These are phyloP conservation scores for Alectoria sarmentosa DNA, from an alignment of 495 filamentous ascomycete genomes.

Conservation along the genomic window DNA sequence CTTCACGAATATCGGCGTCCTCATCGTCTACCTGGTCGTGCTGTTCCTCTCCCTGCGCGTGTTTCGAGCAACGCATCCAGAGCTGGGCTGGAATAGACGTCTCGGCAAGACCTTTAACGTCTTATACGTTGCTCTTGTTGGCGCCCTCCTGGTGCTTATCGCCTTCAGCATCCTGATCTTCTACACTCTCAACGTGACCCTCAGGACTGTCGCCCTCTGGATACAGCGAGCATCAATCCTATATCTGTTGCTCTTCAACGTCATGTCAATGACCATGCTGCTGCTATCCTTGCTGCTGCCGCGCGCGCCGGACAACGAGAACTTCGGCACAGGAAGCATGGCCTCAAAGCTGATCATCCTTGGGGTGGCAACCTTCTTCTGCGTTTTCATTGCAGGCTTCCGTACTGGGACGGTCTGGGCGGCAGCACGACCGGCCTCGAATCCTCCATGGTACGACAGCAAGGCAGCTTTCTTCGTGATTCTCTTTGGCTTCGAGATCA, in stretches of 20 bases:
- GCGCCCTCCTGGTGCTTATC: slow-evolving; percentile 60
- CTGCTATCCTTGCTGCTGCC: slow-evolving; percentile 53
- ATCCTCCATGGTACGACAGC: slow-evolving; percentile 60
- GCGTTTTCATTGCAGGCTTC: slow-evolving; percentile 61
- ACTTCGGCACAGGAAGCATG: slow-evolving; percentile 63
- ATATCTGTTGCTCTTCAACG: slow-evolving; percentile 58
- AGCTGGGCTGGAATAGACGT: slow-evolving; percentile 54
- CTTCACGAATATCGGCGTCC: slow-evolving; percentile 64
- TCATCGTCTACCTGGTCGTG: slow-evolving; percentile 71
- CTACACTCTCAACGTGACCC: slow-evolving; percentile 51
- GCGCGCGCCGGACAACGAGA: slow-evolving; percentile 48
- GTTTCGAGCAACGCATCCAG: slow-evolving; percentile 62
- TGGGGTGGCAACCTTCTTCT: slow-evolving; percentile 41
- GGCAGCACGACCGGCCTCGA: slow-evolving; percentile 37
- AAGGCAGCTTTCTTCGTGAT: slow-evolving; percentile 71
- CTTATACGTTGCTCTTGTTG: slow-evolving; percentile 50
- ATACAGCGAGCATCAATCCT: slow-evolving; percentile 50
- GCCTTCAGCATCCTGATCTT: slow-evolving; percentile 53
- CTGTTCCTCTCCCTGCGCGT: slow-evolving; percentile 70
- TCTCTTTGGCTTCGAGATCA: slow-evolving; percentile 62
- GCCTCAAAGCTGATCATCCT: slow-evolving; percentile 58
- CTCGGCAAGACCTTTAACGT: slow-evolving; percentile 43
- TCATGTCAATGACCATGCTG: slow-evolving; percentile 62
- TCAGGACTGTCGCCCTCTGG: slow-evolving; percentile 43
- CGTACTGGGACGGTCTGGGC: slow-evolving; percentile 52